Evolutionary conservation across 73 alveolate genomes (phyloP), one percentile per base, ranked within the genome.

Genomic region (Effrenium voratum): DNA sequence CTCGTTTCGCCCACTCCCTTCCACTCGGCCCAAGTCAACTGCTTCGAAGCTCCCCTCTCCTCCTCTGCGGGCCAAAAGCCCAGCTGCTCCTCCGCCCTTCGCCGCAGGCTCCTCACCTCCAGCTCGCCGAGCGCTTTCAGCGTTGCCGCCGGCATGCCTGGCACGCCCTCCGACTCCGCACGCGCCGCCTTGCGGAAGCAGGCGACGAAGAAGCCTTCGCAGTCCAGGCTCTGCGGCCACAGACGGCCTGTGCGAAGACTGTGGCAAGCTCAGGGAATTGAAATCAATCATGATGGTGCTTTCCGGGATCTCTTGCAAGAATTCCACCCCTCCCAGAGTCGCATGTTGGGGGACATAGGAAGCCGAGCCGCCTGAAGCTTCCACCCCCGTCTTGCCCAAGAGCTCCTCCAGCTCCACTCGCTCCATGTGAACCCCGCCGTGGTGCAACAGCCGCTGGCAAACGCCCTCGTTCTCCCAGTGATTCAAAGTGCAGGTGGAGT

Each of bases 391-490:
- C 63, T 12, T 52, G 30, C 91, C 73, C 72, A 81, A 72, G 49
- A 49, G 63, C 43, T 76, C 49, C 28, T 81, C 50, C 15, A 81
- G 43, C 46, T 24, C 38, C 32, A 81, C 47, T 16, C 91, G 91
- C 16, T 81, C 91, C 16, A 70, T 47, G 73, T 47, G 38, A 2
- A n/a, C 19, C 87, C 4, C 40, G 40, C 32, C 73, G 46, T 43
- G 32, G 10, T 8, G 45, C 40, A 66, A 36, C n/a, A 81, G 73
- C 91, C 47, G 34, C 47, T 81, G 38, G 34, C 91, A 81, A 81
- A 81, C 49, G n/a, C 91, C 91, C 91, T 81, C 91, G 40, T 81
- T 81, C 91, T 81, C 91, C 91, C 91, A 81, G 41, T 47, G 50
- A 59, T 81, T 81, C 50, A 81, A 72, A 2, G 91, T 81, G 91